These are phyloP conservation scores for Yarrowia bubula DNA, from an alignment of 805 yeast species.

Conservation along the genomic window DNA sequence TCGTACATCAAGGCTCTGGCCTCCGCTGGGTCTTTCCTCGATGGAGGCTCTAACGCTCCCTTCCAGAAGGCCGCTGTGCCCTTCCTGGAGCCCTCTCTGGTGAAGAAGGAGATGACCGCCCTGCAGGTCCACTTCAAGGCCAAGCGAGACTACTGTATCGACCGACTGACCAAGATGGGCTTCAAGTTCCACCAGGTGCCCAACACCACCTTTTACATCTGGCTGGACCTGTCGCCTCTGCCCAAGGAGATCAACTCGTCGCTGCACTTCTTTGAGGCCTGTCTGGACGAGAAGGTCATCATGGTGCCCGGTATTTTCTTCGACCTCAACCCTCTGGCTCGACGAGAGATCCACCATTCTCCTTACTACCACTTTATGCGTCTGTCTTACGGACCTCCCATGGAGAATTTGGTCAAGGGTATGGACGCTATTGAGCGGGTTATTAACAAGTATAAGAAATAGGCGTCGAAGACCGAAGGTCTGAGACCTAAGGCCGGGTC, in stretches of 20 bases:
- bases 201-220: constrained; percentile 57
- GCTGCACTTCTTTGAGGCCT: constrained; percentile 62
- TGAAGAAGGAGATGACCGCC: constrained; percentile 54
- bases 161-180: constrained; percentile 52
- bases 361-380: constrained; percentile 60
- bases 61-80: constrained; percentile 60
- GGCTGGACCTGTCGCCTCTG: constrained; percentile 56
- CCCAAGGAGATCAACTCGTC: constrained; percentile 58
- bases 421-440: constrained; percentile 61
- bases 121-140: constrained; percentile 55
- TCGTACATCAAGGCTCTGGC: constrained; percentile 54
- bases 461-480: neutral
- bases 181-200: constrained; percentile 52
- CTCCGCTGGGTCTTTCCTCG: constrained; percentile 59
- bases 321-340: constrained; percentile 54
- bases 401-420: constrained; percentile 51
- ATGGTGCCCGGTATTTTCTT: constrained; percentile 64
- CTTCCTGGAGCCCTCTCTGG: constrained; percentile 51
- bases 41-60: constrained; percentile 62
- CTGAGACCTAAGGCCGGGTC: too few species aligned
- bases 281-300: constrained; percentile 57
- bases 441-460: constrained; percentile 30
- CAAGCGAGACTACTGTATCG: constrained; percentile 56
- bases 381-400: constrained; percentile 59
- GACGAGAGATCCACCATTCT: constrained; percentile 51